Conservation (phyloP, 2,329 filamentous ascomycete genomes). For the Nigrograna mackinnonii region DNA sequence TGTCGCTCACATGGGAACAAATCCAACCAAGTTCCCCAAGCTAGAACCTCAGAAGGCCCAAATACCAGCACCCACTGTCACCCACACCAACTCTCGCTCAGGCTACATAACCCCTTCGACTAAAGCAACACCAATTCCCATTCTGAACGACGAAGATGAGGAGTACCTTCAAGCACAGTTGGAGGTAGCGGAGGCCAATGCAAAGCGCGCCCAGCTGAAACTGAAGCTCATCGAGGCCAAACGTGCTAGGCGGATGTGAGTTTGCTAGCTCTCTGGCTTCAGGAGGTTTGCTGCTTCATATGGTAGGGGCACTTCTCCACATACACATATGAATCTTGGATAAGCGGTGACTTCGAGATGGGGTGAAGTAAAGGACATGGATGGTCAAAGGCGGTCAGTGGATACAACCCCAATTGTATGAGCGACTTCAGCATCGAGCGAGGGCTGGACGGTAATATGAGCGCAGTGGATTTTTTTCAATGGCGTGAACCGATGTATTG, state of each 20-base stretch:
- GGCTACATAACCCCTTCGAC: too few species aligned
- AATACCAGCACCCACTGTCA: neutral
- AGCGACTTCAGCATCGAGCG: too few species aligned
- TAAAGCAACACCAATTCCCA: too few species aligned
- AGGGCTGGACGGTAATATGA: too few species aligned
- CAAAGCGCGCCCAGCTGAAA: constrained; percentile 3
- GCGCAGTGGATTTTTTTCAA: too few species aligned
- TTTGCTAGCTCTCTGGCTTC: too few species aligned
- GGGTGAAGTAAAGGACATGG: neutral
- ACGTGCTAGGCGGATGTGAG: neutral
- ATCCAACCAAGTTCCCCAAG: neutral
- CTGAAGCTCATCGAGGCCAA: constrained; percentile 1
- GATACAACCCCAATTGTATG: too few species aligned
- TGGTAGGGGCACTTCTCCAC: neutral
- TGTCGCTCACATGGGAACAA: neutral
- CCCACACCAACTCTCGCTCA: too few species aligned
- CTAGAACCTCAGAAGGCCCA: neutral
- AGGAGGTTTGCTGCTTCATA: too few species aligned
- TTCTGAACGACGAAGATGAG: constrained; percentile 2
- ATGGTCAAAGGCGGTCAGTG: too few species aligned
- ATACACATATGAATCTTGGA: neutral
- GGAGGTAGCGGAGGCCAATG: constrained; percentile 4
- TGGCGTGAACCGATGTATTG: too few species aligned
- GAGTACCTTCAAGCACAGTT: constrained; percentile 2
- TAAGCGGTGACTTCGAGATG: neutral